A percentile compares a stretch with the other conserved stretches of the same genome.
Evolutionary conservation across 2,329 filamentous ascomycete genomes (phyloP).

Genomic region (Chalaropsis ovoidea): DNA sequence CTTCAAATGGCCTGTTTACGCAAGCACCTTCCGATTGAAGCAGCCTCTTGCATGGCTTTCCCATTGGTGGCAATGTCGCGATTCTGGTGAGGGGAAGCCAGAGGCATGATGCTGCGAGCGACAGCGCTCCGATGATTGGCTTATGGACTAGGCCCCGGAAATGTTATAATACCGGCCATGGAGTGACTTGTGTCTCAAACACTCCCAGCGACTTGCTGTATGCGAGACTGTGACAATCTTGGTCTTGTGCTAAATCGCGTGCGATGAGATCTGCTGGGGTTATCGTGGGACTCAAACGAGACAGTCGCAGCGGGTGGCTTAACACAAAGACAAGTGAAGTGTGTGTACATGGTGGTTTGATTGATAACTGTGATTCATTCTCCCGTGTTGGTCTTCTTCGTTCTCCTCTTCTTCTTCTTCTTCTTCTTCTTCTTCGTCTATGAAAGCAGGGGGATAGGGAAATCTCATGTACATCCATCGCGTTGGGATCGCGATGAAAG

Average conservation of each 20-base stretch:
- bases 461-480: not conserved
- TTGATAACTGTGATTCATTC: not conserved
- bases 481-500: not conserved
- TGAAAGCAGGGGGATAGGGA: too few species aligned
- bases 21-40: not conserved
- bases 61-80: not conserved
- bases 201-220: not conserved
- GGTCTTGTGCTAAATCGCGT: not conserved
- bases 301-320: not conserved
- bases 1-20: constrained; percentile 6
- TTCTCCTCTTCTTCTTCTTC: not conserved
- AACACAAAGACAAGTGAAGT: not conserved
- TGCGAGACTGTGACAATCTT: not conserved
- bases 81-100: not conserved
- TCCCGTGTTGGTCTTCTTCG: too few species aligned
- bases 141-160: not conserved
- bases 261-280: not conserved
- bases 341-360: not conserved
- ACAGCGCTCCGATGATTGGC: not conserved
- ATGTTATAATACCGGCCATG: not conserved
- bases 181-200: not conserved
- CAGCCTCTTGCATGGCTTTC: not conserved
- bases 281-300: not conserved
- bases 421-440: not conserved
- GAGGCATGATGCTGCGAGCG: not conserved